Evolutionary conservation across 495 filamentous ascomycete species (phyloP).

Genomic region (Aspergillus mulundensis): DNA sequence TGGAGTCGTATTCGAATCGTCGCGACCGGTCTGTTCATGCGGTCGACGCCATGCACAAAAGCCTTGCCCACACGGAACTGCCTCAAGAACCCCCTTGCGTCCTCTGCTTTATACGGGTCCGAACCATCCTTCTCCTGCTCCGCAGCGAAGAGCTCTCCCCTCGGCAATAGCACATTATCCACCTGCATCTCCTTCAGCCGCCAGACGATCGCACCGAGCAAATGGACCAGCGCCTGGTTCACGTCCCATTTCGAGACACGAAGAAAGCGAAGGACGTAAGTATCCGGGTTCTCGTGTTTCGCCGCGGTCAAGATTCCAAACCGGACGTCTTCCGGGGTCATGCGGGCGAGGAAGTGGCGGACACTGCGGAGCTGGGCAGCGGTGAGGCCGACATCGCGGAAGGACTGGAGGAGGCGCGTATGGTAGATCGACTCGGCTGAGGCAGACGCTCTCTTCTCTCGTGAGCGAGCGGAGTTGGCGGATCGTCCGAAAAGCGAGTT

Average conservation of each 20-base stretch:
- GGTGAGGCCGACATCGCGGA: slow-evolving; percentile 19
- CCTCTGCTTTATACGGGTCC: slow-evolving; percentile 42
- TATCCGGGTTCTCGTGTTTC: slow-evolving; percentile 63
- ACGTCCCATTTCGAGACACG: slow-evolving; percentile 89
- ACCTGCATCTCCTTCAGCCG: slow-evolving; percentile 68
- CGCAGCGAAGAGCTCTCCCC: slow-evolving; percentile 63
- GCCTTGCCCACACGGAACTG: slow-evolving; percentile 84
- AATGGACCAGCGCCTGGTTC: slow-evolving; percentile 80
- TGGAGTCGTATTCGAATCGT: slow-evolving; percentile 76
- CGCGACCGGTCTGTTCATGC: slow-evolving; percentile 72
- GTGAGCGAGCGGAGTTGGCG: background rate
- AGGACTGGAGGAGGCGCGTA: slow-evolving; percentile 2
- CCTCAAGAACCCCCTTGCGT: slow-evolving; percentile 66
- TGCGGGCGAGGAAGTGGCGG: slow-evolving; percentile 17
- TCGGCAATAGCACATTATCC: slow-evolving; percentile 69
- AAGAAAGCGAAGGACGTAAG: slow-evolving; percentile 76
- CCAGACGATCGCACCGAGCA: slow-evolving; percentile 84
- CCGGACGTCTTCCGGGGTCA: slow-evolving; percentile 25
- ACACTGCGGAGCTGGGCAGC: slow-evolving; percentile 23
- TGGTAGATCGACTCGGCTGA: background rate
- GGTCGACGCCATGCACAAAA: slow-evolving; percentile 78
- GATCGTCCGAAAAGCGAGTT: background rate
- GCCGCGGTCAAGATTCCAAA: slow-evolving; percentile 25
- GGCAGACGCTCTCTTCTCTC: background rate
- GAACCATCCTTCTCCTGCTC: slow-evolving; percentile 45